Percentiles rank a stretch among this genome's conserved stretches.
phyloP scores from a whole-genome alignment of 768 basidiomycete species.

The Amanita rubescens region DNA sequence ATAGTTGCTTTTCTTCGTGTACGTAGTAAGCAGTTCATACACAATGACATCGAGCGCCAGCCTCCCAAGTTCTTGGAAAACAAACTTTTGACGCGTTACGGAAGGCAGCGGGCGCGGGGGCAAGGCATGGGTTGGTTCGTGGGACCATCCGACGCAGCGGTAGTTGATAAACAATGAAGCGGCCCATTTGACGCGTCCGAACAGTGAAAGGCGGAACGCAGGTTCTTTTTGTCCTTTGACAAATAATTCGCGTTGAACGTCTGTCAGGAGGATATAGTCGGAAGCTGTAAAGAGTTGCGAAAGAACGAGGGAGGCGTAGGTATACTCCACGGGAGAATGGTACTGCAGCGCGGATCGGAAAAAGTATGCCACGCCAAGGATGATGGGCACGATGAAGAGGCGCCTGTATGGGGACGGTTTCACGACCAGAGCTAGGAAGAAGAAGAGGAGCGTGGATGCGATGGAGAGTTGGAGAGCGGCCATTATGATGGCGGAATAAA shows the following conservation, averaged over 20 bases:
- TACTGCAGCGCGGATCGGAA: not conserved
- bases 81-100: conserved; percentile 19
- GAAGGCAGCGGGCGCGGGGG: conserved; percentile 12
- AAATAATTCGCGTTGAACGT: conserved; percentile 8
- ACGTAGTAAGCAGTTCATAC: conserved; percentile 16
- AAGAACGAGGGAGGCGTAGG: conserved; percentile 9
- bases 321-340: conserved; percentile 8
- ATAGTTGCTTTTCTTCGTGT: conserved; percentile 7
- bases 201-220: conserved; percentile 5
- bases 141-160: conserved; percentile 28
- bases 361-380: conserved; percentile 7
- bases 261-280: conserved; percentile 9
- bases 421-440: conserved; percentile 5
- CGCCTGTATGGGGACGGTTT: conserved; percentile 11
- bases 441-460: not conserved
- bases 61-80: conserved; percentile 8
- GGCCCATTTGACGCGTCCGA: conserved; percentile 21
- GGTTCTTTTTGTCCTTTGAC: conserved; percentile 2
- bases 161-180: conserved; percentile 20
- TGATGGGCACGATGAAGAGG: conserved; percentile 10
- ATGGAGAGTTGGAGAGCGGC: not conserved
- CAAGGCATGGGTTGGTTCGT: conserved; percentile 18
- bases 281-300: conserved; percentile 5
- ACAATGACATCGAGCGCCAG: conserved; percentile 12
- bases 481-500: not conserved